A percentile compares a stretch with the other conserved stretches of the same genome.
Conservation (phyloP, 1,284 basidiomycete species). For the Naganishia albida region DNA sequence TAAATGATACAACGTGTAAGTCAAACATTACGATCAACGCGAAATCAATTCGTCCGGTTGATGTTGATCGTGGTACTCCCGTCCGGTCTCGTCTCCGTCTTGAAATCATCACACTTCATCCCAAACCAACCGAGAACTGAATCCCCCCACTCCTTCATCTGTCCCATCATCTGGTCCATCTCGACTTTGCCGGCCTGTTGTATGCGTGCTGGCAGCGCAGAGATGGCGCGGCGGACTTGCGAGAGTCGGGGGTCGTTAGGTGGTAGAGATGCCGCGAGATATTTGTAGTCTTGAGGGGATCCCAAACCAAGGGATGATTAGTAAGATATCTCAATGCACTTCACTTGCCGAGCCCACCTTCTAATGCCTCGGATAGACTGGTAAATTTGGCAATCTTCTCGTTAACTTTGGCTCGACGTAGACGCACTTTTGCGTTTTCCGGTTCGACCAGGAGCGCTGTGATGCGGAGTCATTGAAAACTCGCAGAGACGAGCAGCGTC, state of each 20-base stretch:
- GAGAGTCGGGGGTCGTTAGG: constrained; percentile 25
- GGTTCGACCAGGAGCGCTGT: constrained; percentile 82
- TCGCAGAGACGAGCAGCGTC: not conserved
- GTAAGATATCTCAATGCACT: not conserved
- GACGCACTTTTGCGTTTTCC: constrained; percentile 80
- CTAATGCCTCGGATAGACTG: constrained; percentile 74
- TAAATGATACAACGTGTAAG: not conserved
- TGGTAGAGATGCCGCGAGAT: constrained; percentile 35
- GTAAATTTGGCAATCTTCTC: constrained; percentile 79
- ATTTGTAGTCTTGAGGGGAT: constrained; percentile 17
- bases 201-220: constrained; percentile 17
- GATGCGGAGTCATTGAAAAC: not conserved
- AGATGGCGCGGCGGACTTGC: constrained; percentile 14
- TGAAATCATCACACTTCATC: constrained; percentile 29
- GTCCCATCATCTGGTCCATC: constrained; percentile 21
- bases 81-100: constrained; percentile 22
- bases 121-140: constrained; percentile 24
- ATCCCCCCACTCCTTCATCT: constrained; percentile 27
- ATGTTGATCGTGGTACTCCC: constrained; percentile 24
- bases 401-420: constrained; percentile 81
- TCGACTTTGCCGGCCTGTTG: constrained; percentile 20
- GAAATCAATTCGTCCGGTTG: constrained; percentile 10
- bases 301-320: not conserved
- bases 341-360: constrained; percentile 61
- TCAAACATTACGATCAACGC: not conserved